Percentiles rank a stretch among this genome's conserved stretches.
phyloP scores from a whole-genome alignment of 1,284 basidiomycete genomes.

The Peniophora sp. region DNA sequence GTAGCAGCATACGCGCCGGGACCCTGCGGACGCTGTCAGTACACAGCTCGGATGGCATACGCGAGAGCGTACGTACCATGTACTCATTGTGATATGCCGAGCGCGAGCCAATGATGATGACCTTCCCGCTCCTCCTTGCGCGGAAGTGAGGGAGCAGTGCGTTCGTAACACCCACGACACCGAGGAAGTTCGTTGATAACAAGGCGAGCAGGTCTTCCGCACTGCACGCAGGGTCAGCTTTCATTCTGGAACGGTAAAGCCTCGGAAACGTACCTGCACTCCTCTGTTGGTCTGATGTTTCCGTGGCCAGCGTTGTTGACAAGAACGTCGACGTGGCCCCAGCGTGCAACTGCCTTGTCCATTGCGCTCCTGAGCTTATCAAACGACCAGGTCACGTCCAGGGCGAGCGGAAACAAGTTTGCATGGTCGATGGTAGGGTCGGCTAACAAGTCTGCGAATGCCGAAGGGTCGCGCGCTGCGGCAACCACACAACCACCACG shows the following conservation, averaged over 20 bases:
- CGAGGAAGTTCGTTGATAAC: conserved; percentile 23
- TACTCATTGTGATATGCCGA: conserved; percentile 23
- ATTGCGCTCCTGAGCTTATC: conserved; percentile 16
- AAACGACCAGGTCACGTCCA: conserved; percentile 23
- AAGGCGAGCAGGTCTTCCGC: conserved; percentile 15
- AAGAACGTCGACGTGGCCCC: conserved; percentile 25
- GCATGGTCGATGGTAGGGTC: conserved; percentile 11
- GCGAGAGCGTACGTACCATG: conserved; percentile 11
- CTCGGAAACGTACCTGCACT: conserved; percentile 20
- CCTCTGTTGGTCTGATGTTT: conserved; percentile 20
- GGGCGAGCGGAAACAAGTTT: conserved; percentile 17
- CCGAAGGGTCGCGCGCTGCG: background rate
- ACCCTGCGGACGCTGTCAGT: background rate
- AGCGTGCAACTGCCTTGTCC: conserved; percentile 17
- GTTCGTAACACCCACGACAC: conserved; percentile 22
- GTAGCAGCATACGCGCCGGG: conserved; percentile 10
- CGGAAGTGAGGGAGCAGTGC: conserved; percentile 25
- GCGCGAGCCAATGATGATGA: conserved; percentile 26
- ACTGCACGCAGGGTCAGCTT: conserved; percentile 3
- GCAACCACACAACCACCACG: background rate
- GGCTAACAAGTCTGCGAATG: background rate
- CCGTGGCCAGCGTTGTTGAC: conserved; percentile 29
- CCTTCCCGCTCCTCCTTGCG: conserved; percentile 18
- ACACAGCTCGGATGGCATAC: background rate
- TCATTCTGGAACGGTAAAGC: too few species aligned